Percentiles rank a stretch among this genome's conserved stretches.
Conservation (phyloP, 2,329 filamentous ascomycete genomes). For the Fusarium austroafricanum region DNA sequence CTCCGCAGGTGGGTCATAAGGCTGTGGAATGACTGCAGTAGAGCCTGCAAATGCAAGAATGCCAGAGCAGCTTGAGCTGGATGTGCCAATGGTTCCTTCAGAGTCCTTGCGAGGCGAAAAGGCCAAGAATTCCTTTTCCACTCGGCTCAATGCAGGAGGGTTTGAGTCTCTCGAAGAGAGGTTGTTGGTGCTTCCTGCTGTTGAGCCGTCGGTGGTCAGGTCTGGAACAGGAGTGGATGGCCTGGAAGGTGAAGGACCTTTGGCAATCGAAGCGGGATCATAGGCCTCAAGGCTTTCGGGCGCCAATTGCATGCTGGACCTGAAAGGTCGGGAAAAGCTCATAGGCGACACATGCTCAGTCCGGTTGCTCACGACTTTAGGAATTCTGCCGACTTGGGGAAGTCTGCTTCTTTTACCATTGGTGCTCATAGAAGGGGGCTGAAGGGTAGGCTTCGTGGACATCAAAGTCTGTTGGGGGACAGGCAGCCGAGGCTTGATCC, state of each 20-base stretch:
- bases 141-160: conserved; percentile 45
- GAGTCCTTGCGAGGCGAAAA: conserved; percentile 82
- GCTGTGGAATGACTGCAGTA: conserved; percentile 73
- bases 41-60: conserved; percentile 69
- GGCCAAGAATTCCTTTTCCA: conserved; percentile 73
- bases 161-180: conserved; percentile 49
- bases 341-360: conserved; percentile 75
- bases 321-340: conserved; percentile 89
- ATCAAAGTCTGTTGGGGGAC: conserved; percentile 11
- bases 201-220: conserved; percentile 52
- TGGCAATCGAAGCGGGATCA: conserved; percentile 57
- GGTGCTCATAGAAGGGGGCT: conserved; percentile 4
- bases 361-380: conserved; percentile 78
- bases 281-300: conserved; percentile 46
- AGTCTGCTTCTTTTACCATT: conserved; percentile 66
- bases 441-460: conserved; percentile 12
- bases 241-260: conserved; percentile 60
- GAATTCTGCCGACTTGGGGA: conserved; percentile 86
- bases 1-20: conserved; percentile 73
- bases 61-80: conserved; percentile 73
- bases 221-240: conserved; percentile 54
- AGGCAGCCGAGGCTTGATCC: conserved; percentile 14
- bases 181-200: conserved; percentile 49
- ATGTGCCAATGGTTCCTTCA: conserved; percentile 62
- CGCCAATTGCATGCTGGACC: conserved; percentile 59